Conservation (phyloP, 495 filamentous ascomycete species). For the Neohortaea acidophila region DNA sequence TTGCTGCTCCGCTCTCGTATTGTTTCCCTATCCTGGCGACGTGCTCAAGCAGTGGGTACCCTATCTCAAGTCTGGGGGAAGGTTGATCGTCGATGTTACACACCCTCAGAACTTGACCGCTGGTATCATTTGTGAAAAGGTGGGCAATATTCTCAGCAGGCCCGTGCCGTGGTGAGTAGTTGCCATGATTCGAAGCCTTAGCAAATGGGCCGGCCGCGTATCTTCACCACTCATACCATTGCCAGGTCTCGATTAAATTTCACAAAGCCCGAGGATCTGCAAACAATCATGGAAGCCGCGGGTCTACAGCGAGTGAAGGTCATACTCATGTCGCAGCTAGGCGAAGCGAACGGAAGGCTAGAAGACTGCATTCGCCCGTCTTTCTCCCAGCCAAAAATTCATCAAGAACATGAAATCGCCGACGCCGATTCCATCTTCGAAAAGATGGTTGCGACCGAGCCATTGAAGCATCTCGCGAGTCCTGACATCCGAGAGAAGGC, state of each 20-base stretch:
- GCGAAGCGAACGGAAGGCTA: not conserved
- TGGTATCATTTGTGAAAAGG: slow-evolving; percentile 11
- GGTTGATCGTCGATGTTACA: slow-evolving; percentile 16
- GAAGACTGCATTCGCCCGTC: slow-evolving; percentile 4
- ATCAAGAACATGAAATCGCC: not conserved
- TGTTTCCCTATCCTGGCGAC: slow-evolving; percentile 22
- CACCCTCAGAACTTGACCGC: slow-evolving; percentile 7
- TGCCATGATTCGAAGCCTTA: slow-evolving; percentile 7
- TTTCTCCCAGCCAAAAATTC: slow-evolving; percentile 1
- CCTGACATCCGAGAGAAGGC: slow-evolving; percentile 6
- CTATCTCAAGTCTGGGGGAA: slow-evolving; percentile 26
- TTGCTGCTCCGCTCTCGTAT: slow-evolving; percentile 26
- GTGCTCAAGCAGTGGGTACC: slow-evolving; percentile 25
- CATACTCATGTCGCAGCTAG: slow-evolving; percentile 1
- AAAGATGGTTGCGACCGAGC: slow-evolving; percentile 3
- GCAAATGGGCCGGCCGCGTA: no score
- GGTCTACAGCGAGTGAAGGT: slow-evolving; percentile 3
- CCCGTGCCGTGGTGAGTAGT: slow-evolving; percentile 11
- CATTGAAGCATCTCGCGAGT: not conserved
- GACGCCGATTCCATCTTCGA: slow-evolving; percentile 9
- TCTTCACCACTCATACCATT: no score
- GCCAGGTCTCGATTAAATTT: no score
- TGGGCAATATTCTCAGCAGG: slow-evolving; percentile 3
- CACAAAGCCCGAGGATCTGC: slow-evolving; percentile 3
- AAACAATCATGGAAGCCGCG: slow-evolving; percentile 1